phyloP scores from a whole-genome alignment of 2,329 filamentous ascomycete species.

The Exophiala spinifera region DNA sequence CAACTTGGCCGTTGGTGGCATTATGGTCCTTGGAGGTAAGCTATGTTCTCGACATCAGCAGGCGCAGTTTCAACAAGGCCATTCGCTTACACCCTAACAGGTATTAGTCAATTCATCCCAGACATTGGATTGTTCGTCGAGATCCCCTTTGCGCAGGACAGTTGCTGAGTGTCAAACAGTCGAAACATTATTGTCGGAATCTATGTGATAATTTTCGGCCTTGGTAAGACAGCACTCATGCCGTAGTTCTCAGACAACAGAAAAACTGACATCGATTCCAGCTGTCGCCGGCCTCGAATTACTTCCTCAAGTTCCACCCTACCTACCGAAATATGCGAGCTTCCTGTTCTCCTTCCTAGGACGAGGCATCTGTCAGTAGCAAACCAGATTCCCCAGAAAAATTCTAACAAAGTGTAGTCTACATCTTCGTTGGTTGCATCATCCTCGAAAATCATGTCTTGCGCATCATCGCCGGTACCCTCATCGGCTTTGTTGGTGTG shows the following conservation, averaged over 20 bases:
- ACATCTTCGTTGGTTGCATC: constrained; percentile 89
- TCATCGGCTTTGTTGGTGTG: constrained; percentile 75
- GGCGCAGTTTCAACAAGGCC: constrained; percentile 30
- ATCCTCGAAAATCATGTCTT: constrained; percentile 66
- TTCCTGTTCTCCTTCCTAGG: constrained; percentile 98
- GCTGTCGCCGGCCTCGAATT: constrained; percentile 79
- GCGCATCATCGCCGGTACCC: constrained; percentile 71
- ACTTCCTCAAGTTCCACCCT: constrained; percentile 76
- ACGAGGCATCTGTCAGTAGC: constrained; percentile 80
- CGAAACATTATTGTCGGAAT: constrained; percentile 73
- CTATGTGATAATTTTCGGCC: constrained; percentile 89
- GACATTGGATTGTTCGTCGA: constrained; percentile 32
- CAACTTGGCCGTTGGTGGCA: constrained; percentile 81
- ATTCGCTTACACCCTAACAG: constrained; percentile 24
- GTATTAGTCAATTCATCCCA: constrained; percentile 48
- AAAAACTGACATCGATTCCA: constrained; percentile 36
- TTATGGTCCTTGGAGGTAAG: constrained; percentile 79
- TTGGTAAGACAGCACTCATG: constrained; percentile 54
- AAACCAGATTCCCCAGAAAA: not conserved
- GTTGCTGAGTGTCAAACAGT: constrained; percentile 41
- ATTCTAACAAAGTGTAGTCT: constrained; percentile 59
- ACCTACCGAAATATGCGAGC: constrained; percentile 87
- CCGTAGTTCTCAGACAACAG: not conserved
- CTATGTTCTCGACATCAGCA: constrained; percentile 34
- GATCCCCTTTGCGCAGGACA: not conserved